Evolutionary conservation across 1,139 yeast genomes (phyloP), one percentile per base, ranked within the genome.

Genomic region (Zygoascus hellenicus): DNA sequence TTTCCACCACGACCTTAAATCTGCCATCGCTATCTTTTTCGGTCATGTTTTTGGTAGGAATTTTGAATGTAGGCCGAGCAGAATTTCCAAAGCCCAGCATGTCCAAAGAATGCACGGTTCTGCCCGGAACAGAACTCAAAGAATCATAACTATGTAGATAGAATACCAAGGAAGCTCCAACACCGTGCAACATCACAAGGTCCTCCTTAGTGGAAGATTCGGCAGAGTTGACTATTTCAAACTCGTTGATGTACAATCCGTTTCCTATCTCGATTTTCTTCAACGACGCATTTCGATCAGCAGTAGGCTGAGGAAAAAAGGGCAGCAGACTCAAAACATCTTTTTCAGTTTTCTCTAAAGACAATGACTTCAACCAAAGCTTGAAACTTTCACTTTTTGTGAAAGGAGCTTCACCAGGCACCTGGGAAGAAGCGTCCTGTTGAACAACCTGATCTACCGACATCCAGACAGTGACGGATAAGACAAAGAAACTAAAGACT

Each of bases 121-220:
- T 71, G 46, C 69, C 73, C 30, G 65, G 68, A 14, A 59, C 49
- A 5, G 57, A 42, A 2, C 67, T 64, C 56, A 76, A 70, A 37
- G 59, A 77, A 45, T 76, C 78, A 54, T 87, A 80, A 58, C 87
- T 90, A 48, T 88, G 71, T 55, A 88, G 88, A 68, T 80, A 92
- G 60, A 92, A 84, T 15, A 94, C 92, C n/a, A 84, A 73, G 0
- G 95, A 83, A 0, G 97, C 95, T 0, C 95, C 96, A 64, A 86
- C 89, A 0, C 98, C 98, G 62, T 92, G 98, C n/a, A 92, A 60
- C 58, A 92, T 71, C 4, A 89, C 88, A 16, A 83, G 58, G 28
- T 62, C 59, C 14, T 45, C 32, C 14, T 38, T 39, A 22, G 53
- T 54, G 54, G 56, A 51, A 11, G 56, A 53, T 13, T 50, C 43